Percentiles rank a stretch among this genome's conserved stretches.
Evolutionary conservation across 257 asterid genomes (phyloP).

Genomic region (Penstemon barbatus): DNA sequence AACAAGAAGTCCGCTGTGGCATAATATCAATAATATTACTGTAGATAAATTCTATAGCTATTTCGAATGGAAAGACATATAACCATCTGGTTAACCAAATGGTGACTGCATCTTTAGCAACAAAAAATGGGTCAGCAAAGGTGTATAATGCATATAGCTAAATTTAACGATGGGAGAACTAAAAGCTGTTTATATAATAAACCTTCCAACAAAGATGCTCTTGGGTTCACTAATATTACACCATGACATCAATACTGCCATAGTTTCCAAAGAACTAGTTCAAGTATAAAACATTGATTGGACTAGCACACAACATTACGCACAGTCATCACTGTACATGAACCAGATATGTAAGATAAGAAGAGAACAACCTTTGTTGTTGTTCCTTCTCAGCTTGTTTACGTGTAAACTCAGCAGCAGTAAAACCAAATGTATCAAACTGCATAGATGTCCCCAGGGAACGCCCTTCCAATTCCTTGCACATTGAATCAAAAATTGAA

Average conservation of each 20-base stretch:
- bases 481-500: conserved; percentile 21
- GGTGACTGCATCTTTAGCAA: conserved; percentile 5
- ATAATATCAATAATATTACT: neutral
- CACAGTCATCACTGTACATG: conserved; percentile 8
- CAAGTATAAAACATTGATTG: conserved; percentile 7
- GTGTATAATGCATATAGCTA: neutral
- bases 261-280: conserved; percentile 14
- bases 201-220: neutral
- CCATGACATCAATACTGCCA: neutral
- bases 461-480: conserved; percentile 81
- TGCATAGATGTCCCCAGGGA: conserved; percentile 75
- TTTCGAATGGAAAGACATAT: conserved; percentile 7
- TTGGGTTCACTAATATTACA: conserved; percentile 1
- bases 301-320: neutral
- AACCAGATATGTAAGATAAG: conserved; percentile 20
- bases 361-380: conserved; percentile 57
- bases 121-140: neutral
- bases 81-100: neutral
- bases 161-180: neutral
- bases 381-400: conserved; percentile 90
- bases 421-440: conserved; percentile 93
- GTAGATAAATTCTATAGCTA: neutral
- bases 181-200: neutral
- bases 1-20: conserved; percentile 1
- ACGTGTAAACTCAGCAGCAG: conserved; percentile 84